Evolutionary conservation across 2,329 filamentous ascomycete species (phyloP).

Genomic region (Xenoacremonium recifei): DNA sequence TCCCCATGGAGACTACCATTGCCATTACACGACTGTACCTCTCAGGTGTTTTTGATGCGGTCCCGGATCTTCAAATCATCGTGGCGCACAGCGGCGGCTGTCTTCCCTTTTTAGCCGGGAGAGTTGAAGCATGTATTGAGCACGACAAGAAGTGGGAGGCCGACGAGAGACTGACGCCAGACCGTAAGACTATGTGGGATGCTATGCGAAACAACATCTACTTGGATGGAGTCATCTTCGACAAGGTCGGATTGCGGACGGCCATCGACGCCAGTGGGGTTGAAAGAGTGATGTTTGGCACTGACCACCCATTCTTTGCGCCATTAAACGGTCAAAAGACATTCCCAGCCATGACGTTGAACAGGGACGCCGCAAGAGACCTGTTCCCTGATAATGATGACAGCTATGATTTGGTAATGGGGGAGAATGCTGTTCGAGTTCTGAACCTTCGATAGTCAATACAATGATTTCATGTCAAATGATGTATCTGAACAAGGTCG

Average conservation of each 20-base stretch:
- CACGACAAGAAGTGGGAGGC: slow-evolving; percentile 76
- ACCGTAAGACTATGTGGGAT: slow-evolving; percentile 54
- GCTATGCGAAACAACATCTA: slow-evolving; percentile 72
- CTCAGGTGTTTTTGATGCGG: slow-evolving; percentile 79
- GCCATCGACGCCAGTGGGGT: slow-evolving; percentile 66
- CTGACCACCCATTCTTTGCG: slow-evolving; percentile 85
- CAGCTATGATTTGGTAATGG: slow-evolving; percentile 52
- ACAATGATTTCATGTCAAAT: no score
- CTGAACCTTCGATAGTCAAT: slow-evolving; percentile 39
- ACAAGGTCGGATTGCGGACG: slow-evolving; percentile 68
- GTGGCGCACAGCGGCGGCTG: slow-evolving; percentile 88
- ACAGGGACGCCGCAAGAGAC: slow-evolving; percentile 51
- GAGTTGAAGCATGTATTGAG: slow-evolving; percentile 82
- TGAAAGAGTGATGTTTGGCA: slow-evolving; percentile 76
- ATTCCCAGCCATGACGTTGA: slow-evolving; percentile 69
- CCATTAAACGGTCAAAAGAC: slow-evolving; percentile 62
- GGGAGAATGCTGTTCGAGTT: slow-evolving; percentile 56
- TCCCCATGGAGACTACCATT: slow-evolving; percentile 91
- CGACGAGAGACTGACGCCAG: slow-evolving; percentile 53
- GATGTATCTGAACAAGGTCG: no score
- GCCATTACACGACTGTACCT: slow-evolving; percentile 85
- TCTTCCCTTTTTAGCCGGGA: slow-evolving; percentile 81
- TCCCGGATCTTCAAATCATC: slow-evolving; percentile 67
- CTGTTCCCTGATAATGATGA: slow-evolving; percentile 46
- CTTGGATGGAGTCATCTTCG: slow-evolving; percentile 84